A percentile compares a stretch with the other conserved stretches of the same genome.
Evolutionary conservation across 306 rosid species (phyloP).

Genomic region (Fagus crenata): DNA sequence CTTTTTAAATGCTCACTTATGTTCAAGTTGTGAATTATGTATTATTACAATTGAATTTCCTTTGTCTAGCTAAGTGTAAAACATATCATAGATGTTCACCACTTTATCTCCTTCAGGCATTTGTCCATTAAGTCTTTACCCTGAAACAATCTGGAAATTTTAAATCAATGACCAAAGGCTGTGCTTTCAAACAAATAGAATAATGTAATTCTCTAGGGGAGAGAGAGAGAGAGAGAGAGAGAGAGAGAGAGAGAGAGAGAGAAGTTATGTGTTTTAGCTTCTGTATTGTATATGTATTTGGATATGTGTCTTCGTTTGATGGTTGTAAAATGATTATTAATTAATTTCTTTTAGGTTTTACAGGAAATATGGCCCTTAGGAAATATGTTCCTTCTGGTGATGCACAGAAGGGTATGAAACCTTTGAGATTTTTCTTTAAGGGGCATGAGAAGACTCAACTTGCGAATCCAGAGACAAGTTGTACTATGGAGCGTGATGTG

Average conservation of each 20-base stretch:
- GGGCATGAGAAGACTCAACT: slow-evolving; percentile 46
- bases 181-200: not conserved
- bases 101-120: not conserved
- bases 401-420: slow-evolving; percentile 65
- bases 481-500: slow-evolving; percentile 53
- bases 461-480: slow-evolving; percentile 47
- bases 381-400: slow-evolving; percentile 65
- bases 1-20: not conserved
- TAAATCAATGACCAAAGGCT: not conserved
- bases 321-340: slow-evolving; percentile 1
- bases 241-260: not conserved
- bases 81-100: not conserved
- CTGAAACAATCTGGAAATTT: not conserved
- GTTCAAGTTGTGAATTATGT: not conserved
- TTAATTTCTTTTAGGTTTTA: slow-evolving; percentile 37
- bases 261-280: not conserved
- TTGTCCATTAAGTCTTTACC: not conserved
- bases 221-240: not conserved
- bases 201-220: not conserved
- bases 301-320: not conserved
- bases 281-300: not conserved
- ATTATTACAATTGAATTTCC: not conserved
- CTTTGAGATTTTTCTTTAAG: slow-evolving; percentile 58
- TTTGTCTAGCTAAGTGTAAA: no score
- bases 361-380: slow-evolving; percentile 82